A percentile compares a stretch with the other conserved stretches of the same genome.
phyloP scores from a whole-genome alignment of 345 rosid species.

The Chamaenerion angustifolium region DNA sequence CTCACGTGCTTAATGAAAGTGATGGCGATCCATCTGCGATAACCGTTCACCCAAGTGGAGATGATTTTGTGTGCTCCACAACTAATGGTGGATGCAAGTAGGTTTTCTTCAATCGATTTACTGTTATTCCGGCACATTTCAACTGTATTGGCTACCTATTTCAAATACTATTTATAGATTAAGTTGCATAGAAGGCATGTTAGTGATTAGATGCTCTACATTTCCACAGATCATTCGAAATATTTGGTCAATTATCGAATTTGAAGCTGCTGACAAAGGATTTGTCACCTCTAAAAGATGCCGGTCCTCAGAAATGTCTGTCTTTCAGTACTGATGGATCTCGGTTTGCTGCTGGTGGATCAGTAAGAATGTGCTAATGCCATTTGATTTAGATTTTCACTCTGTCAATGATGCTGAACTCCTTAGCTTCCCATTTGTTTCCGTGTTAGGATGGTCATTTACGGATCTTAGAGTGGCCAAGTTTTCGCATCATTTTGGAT shows the following conservation, averaged over 20 bases:
- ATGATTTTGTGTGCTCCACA: slow-evolving; percentile 64
- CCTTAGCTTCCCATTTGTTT: neutral
- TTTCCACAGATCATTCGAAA: slow-evolving; percentile 59
- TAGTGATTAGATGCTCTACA: neutral
- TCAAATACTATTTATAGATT: too few relatives aligned
- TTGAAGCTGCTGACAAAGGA: slow-evolving; percentile 40
- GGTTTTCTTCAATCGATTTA: slow-evolving; percentile 10
- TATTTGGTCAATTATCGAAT: slow-evolving; percentile 31
- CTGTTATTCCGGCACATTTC: too few relatives aligned
- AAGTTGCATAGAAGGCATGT: too few relatives aligned
- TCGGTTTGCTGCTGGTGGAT: slow-evolving; percentile 72
- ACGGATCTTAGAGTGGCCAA: slow-evolving; percentile 87
- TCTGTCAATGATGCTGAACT: neutral
- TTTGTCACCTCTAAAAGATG: slow-evolving; percentile 45
- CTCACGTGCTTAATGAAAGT: slow-evolving; percentile 44
- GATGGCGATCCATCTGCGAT: slow-evolving; percentile 62
- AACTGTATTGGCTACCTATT: too few relatives aligned
- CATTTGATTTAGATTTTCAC: neutral
- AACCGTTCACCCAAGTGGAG: slow-evolving; percentile 79
- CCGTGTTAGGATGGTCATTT: slow-evolving; percentile 66
- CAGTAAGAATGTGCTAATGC: slow-evolving; percentile 34
- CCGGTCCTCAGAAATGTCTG: slow-evolving; percentile 67
- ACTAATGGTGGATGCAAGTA: slow-evolving; percentile 81
- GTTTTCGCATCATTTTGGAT: slow-evolving; percentile 46
- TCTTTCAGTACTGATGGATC: slow-evolving; percentile 88